Evolutionary conservation across 139 green algal species (phyloP).

Genomic region (Parachlorella kessleri): DNA sequence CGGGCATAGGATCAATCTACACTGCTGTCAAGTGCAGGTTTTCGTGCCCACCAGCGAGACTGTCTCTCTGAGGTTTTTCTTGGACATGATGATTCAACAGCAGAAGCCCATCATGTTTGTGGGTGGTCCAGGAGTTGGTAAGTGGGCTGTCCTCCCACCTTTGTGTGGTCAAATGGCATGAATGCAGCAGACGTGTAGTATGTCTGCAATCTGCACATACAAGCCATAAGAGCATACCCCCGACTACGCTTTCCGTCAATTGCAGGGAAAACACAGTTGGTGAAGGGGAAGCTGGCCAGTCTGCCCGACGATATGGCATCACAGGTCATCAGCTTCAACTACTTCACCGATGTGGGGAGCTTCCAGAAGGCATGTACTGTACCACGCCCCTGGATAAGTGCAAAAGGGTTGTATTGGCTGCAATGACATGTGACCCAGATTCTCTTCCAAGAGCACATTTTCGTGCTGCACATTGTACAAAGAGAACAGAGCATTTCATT

Average conservation of each 20-base stretch:
- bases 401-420: too few relatives aligned
- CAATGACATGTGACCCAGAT: too few relatives aligned
- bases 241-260: background rate
- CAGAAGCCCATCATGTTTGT: conserved; percentile 95
- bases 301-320: conserved; percentile 74
- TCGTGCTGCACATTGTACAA: too few relatives aligned
- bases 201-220: conserved; percentile 1
- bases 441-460: too few relatives aligned
- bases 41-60: conserved; percentile 92
- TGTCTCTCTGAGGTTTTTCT: conserved; percentile 81
- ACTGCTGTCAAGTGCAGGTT: conserved; percentile 44
- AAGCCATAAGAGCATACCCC: background rate
- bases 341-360: conserved; percentile 78
- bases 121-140: conserved; percentile 63
- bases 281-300: conserved; percentile 82
- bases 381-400: too few relatives aligned
- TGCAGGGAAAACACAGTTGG: conserved; percentile 86
- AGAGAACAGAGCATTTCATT: too few relatives aligned
- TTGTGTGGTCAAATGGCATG: too few relatives aligned
- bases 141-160: too few relatives aligned
- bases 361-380: conserved; percentile 50
- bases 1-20: too few relatives aligned
- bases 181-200: too few relatives aligned
- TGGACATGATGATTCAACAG: conserved; percentile 82
- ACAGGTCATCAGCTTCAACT: conserved; percentile 86